Percentiles rank a stretch among this genome's conserved stretches.
phyloP scores from a whole-genome alignment of 106 monocot species.

The Dendrobium officinale region DNA sequence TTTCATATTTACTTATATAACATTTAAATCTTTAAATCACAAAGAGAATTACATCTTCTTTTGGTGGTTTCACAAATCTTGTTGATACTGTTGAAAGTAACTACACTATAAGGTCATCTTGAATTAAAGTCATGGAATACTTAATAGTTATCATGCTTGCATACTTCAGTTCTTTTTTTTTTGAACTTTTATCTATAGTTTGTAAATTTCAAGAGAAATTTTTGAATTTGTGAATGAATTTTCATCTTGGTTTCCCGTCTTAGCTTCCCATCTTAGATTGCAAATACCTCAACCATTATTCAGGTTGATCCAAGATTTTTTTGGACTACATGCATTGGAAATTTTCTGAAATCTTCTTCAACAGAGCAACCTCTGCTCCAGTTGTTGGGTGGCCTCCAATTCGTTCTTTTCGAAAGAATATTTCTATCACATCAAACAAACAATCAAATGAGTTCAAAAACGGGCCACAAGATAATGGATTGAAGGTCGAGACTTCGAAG shows the following conservation, averaged over 20 bases:
- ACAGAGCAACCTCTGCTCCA: constrained; percentile 27
- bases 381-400: constrained; percentile 93
- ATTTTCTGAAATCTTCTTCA: not conserved
- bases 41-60: no score
- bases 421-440: constrained; percentile 39
- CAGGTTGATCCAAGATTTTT: not conserved
- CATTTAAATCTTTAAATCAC: no score
- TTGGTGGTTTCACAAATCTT: no score
- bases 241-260: not conserved
- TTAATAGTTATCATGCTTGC: no score
- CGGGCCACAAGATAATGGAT: not conserved
- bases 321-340: not conserved
- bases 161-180: no score
- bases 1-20: no score
- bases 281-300: not conserved
- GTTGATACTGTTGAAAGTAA: no score
- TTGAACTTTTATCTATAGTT: no score
- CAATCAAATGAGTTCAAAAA: constrained; percentile 14
- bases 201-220: not conserved
- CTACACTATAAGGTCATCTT: no score
- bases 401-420: constrained; percentile 66
- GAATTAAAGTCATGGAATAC: no score
- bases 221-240: not conserved
- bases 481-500: constrained; percentile 5
- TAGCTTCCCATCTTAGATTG: not conserved